Evolutionary conservation across 305 asterid genomes (phyloP).

Genomic region (Ilex paraguariensis): DNA sequence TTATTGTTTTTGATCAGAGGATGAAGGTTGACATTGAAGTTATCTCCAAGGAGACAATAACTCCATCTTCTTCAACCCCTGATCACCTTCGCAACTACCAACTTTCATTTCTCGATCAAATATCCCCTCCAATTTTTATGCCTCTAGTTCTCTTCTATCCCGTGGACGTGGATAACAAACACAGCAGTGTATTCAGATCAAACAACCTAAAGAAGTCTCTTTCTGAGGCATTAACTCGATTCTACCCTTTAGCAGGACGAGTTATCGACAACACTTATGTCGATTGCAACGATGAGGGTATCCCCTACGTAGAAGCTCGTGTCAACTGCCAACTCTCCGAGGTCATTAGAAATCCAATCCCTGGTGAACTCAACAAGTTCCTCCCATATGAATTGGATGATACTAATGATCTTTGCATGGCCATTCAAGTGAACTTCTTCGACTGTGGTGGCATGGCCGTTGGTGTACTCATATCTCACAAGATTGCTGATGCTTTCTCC

Average conservation of each 20-base stretch:
- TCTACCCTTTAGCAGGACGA: conserved; percentile 38
- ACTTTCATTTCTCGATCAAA: conserved; percentile 41
- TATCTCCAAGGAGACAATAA: conserved; percentile 12
- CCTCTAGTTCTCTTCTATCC: conserved; percentile 29
- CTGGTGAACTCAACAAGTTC: conserved; percentile 18
- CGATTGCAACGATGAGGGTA: conserved; percentile 33
- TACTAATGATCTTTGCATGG: conserved; percentile 17
- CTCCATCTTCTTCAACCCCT: conserved; percentile 34
- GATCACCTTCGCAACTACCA: conserved; percentile 17
- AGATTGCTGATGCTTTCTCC: conserved; percentile 34
- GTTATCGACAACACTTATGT: conserved; percentile 19
- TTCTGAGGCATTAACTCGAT: conserved; percentile 18
- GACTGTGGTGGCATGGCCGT: conserved; percentile 28
- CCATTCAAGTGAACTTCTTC: conserved; percentile 26
- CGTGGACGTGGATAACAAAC: neutral
- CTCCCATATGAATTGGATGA: conserved; percentile 22
- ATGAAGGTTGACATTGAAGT: neutral
- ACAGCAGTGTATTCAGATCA: conserved; percentile 8
- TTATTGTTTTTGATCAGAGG: too few species aligned
- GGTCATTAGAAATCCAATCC: conserved; percentile 11
- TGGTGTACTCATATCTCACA: conserved; percentile 28
- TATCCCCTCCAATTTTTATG: conserved; percentile 22
- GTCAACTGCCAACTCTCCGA: conserved; percentile 4
- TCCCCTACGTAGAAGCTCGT: neutral
- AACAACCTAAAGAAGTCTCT: conserved; percentile 24